Evolutionary conservation across 106 monocot species (phyloP).

Genomic region (Allium sativum): DNA sequence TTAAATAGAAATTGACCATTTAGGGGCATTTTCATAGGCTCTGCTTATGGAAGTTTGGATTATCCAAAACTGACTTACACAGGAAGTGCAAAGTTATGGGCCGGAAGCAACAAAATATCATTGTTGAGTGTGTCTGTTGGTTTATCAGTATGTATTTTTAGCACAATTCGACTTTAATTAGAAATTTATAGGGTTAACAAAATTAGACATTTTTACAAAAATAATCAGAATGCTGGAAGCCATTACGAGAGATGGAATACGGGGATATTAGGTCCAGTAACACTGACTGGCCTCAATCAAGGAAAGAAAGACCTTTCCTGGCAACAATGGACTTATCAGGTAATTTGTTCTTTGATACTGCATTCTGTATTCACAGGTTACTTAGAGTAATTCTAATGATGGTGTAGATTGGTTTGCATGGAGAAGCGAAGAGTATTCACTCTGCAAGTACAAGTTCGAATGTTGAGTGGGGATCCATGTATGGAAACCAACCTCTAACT

Average conservation of each 20-base stretch:
- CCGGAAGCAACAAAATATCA: slow-evolving; percentile 85
- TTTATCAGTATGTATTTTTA: slow-evolving; percentile 33
- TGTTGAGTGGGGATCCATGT: slow-evolving; percentile 55
- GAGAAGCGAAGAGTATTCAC: slow-evolving; percentile 48
- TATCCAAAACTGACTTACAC: slow-evolving; percentile 70
- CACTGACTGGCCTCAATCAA: slow-evolving; percentile 47
- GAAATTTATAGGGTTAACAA: neutral
- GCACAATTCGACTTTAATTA: neutral
- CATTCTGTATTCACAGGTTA: neutral
- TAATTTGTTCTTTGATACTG: slow-evolving; percentile 1
- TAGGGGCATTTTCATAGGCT: slow-evolving; percentile 24
- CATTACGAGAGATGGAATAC: slow-evolving; percentile 73
- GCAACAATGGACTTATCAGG: slow-evolving; percentile 90
- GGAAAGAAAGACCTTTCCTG: slow-evolving; percentile 56
- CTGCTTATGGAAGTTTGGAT: slow-evolving; percentile 66
- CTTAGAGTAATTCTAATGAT: neutral
- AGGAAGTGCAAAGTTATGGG: slow-evolving; percentile 64
- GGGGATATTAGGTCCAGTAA: slow-evolving; percentile 67
- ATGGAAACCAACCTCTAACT: slow-evolving; percentile 34
- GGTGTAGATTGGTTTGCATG: slow-evolving; percentile 56
- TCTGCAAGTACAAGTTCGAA: slow-evolving; percentile 44
- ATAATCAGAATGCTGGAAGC: slow-evolving; percentile 39
- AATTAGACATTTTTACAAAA: too few species aligned
- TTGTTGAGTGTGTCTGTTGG: slow-evolving; percentile 81
- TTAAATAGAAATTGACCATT: neutral